phyloP scores from a whole-genome alignment of 257 asterid genomes.

The Ligustrum vulgare region DNA sequence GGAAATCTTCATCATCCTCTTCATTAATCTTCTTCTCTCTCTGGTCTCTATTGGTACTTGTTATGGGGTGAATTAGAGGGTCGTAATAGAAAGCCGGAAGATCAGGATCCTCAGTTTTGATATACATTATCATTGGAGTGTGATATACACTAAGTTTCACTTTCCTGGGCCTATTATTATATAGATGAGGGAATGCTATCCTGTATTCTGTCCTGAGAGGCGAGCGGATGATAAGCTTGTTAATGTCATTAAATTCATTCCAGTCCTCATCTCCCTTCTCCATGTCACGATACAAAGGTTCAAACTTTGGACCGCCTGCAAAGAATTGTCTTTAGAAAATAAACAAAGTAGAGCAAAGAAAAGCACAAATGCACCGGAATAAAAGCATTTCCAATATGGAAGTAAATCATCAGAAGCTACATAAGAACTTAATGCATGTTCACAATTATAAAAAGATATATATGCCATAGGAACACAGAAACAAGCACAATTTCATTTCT shows the following conservation, averaged over 20 bases:
- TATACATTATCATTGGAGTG: slow-evolving; percentile 96
- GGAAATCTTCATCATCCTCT: slow-evolving; percentile 84
- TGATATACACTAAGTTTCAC: slow-evolving; percentile 89
- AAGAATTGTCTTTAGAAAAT: slow-evolving; percentile 15
- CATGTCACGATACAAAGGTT: slow-evolving; percentile 98
- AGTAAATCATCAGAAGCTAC: not conserved
- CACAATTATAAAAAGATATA: not conserved
- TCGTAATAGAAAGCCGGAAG: slow-evolving; percentile 95
- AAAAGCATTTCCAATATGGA: not conserved
- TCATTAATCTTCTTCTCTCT: slow-evolving; percentile 68
- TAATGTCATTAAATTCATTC: slow-evolving; percentile 97
- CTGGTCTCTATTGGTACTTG: slow-evolving; percentile 71
- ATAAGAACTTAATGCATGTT: not conserved
- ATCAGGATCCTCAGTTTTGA: slow-evolving; percentile 99
- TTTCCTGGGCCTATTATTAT: slow-evolving; percentile 92
- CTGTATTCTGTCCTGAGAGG: slow-evolving; percentile 96
- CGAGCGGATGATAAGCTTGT: slow-evolving; percentile 92
- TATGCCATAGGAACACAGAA: too few relatives aligned
- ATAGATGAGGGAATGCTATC: slow-evolving; percentile 94
- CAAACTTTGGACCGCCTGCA: slow-evolving; percentile 98
- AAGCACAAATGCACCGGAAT: not conserved
- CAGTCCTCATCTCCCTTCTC: slow-evolving; percentile 99
- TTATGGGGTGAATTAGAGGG: slow-evolving; percentile 92
- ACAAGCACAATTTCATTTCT: not conserved
- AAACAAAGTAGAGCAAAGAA: not conserved